These are phyloP conservation scores for Serendipita vermifera DNA, from an alignment of 768 basidiomycete species.

Conservation along the genomic window DNA sequence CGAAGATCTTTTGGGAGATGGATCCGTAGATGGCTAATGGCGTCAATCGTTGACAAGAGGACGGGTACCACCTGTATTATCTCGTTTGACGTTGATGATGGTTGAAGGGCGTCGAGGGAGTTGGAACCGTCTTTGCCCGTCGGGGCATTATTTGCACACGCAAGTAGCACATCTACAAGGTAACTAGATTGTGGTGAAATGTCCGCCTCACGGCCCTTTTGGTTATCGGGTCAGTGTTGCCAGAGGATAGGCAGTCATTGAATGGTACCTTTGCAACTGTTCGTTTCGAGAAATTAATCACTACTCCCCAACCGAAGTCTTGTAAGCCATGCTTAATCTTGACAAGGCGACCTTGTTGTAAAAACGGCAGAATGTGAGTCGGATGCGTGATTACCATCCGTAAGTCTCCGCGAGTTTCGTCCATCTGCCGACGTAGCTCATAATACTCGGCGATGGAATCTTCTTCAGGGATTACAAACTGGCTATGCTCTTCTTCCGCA, in stretches of 20 bases:
- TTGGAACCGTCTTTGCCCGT: constrained; percentile 37
- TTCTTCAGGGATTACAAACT: constrained; percentile 72
- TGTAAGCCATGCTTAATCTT: constrained; percentile 73
- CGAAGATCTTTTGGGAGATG: constrained; percentile 85
- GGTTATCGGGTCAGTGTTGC: constrained; percentile 43
- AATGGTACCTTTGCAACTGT: constrained; percentile 55
- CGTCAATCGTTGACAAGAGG: constrained; percentile 71
- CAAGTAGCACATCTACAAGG: constrained; percentile 81
- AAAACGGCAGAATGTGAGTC: constrained; percentile 84
- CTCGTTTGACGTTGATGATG: constrained; percentile 57
- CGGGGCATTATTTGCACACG: constrained; percentile 52
- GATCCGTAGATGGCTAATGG: constrained; percentile 75
- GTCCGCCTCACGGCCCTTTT: no score
- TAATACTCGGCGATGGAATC: constrained; percentile 78
- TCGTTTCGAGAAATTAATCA: constrained; percentile 86
- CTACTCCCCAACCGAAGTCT: constrained; percentile 94
- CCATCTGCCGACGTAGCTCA: constrained; percentile 82
- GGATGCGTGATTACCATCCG: constrained; percentile 90
- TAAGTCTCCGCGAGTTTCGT: constrained; percentile 80
- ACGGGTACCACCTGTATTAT: constrained; percentile 75
- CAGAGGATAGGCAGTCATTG: no score
- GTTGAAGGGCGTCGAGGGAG: constrained; percentile 59
- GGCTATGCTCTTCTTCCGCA: constrained; percentile 53
- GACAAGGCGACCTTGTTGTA: constrained; percentile 85
- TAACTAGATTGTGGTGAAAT: constrained; percentile 79